phyloP scores from a whole-genome alignment of 805 yeast species.

The Starmerella apis region DNA sequence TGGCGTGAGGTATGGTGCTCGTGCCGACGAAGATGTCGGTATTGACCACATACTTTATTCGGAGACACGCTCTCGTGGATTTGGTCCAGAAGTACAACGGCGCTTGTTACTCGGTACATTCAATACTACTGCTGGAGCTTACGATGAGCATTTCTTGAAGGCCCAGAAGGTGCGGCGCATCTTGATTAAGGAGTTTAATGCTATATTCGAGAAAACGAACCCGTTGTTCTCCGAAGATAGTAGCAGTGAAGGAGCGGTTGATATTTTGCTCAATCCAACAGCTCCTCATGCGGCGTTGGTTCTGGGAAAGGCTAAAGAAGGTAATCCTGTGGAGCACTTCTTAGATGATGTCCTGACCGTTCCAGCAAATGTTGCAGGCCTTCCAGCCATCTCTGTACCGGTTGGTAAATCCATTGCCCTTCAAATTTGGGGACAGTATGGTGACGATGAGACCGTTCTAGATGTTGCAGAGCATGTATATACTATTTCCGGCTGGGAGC shows the following conservation, averaged over 20 bases:
- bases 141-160: slow-evolving; percentile 57
- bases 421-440: slow-evolving; percentile 78
- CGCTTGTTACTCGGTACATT: slow-evolving; percentile 80
- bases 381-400: slow-evolving; percentile 79
- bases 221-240: slow-evolving; percentile 24
- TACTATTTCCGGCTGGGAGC: background rate
- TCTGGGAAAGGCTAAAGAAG: slow-evolving; percentile 37
- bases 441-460: slow-evolving; percentile 61
- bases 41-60: slow-evolving; percentile 37
- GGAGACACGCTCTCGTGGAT: slow-evolving; percentile 51
- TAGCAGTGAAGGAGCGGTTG: slow-evolving; percentile 37
- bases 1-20: slow-evolving; percentile 73
- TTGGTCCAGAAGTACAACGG: slow-evolving; percentile 75
- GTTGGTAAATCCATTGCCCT: slow-evolving; percentile 38
- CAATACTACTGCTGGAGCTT: slow-evolving; percentile 67
- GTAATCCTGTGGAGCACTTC: slow-evolving; percentile 49
- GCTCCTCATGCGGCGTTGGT: slow-evolving; percentile 48
- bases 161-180: slow-evolving; percentile 59
- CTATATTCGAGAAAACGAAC: slow-evolving; percentile 39
- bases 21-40: slow-evolving; percentile 34
- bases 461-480: slow-evolving; percentile 30
- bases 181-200: slow-evolving; percentile 56
- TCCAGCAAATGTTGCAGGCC: slow-evolving; percentile 84
- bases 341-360: slow-evolving; percentile 77
- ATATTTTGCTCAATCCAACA: slow-evolving; percentile 67